Evolutionary conservation across 352 stramenopile species (phyloP).

Genomic region (Phytophthora fragariae): DNA sequence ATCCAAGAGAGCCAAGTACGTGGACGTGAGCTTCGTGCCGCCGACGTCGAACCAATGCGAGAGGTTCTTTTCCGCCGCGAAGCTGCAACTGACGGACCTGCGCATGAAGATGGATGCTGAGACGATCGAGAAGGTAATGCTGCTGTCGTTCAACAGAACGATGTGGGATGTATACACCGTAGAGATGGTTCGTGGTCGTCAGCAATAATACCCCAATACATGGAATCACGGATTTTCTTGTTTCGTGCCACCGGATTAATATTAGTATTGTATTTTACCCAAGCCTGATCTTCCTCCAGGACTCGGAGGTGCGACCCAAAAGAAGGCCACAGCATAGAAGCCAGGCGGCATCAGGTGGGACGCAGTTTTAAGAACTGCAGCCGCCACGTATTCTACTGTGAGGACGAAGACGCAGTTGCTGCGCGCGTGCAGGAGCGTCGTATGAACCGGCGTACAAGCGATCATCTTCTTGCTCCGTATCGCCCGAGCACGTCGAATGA

Average conservation of each 20-base stretch:
- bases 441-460: too few relatives aligned
- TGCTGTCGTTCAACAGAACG: not conserved
- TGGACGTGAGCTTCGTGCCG: not conserved
- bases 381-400: not conserved
- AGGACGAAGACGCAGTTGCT: not conserved
- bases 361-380: not conserved
- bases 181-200: too few relatives aligned
- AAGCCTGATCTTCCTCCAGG: slow-evolving; percentile 89
- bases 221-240: too few relatives aligned
- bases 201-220: too few relatives aligned
- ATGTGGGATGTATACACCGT: not conserved
- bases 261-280: too few relatives aligned
- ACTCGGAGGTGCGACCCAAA: slow-evolving; percentile 89
- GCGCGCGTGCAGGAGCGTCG: not conserved
- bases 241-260: too few relatives aligned
- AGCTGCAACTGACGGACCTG: not conserved
- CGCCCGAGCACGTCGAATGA: slow-evolving; percentile 18
- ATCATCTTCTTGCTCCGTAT: too few relatives aligned
- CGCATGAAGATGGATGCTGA: not conserved
- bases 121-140: not conserved
- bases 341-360: not conserved
- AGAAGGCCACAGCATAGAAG: slow-evolving; percentile 48
- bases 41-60: not conserved
- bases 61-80: not conserved
- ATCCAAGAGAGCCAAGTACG: not conserved